Base-by-base conservation (phyloP, 108 stramenopile species). In the Fragilariopsis cylindrus region DNA sequence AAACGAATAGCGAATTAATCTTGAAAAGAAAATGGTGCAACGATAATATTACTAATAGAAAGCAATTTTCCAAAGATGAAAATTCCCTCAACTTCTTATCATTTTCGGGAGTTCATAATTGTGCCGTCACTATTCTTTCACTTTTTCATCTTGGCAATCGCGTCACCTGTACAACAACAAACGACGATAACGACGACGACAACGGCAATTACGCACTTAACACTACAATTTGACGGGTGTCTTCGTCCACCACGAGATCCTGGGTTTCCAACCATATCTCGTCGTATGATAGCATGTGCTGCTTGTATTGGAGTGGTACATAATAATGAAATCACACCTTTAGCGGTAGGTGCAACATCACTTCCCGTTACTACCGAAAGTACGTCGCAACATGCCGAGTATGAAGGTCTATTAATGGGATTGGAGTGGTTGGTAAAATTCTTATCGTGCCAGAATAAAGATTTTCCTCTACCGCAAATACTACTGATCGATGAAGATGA, bases 311-410 rank as follows among this genome's bases (percentile, higher is more conserved):
- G 42, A 1, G 50, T 73, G 7, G 40, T 64, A 54, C 18, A 55
- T 62, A 18, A 12, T 8, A 43, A 47, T 40, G 6, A 5, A 4
- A 12, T 64, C 6, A 7, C 15, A 7, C 70, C 77, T 3, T 5
- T 86, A 54, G 79, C 77, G 11, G 49, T 88, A 15, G 89, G 85
- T 46, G 84, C 83, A 1, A 69, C 69, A 47, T 57, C 58, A 46
- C 45, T 90, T 12, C 64, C 81, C 0, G 46, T 81, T 21, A 42
- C 67, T 12, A 72, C 70, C 42, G 84, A 78, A 13, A 82, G 76
- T 63, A 91, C 88, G 40, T 90, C 90, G 19, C 84, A 85, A 44
- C 85, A 90, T 68, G 85, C 80, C 7, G 90, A 92, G 62, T 89
- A 88, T 65, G 87, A 88, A 73, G 90, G 88, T 3, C 72, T 89